Conservation (phyloP, 1,284 basidiomycete genomes). For the Gymnopus androsaceus region DNA sequence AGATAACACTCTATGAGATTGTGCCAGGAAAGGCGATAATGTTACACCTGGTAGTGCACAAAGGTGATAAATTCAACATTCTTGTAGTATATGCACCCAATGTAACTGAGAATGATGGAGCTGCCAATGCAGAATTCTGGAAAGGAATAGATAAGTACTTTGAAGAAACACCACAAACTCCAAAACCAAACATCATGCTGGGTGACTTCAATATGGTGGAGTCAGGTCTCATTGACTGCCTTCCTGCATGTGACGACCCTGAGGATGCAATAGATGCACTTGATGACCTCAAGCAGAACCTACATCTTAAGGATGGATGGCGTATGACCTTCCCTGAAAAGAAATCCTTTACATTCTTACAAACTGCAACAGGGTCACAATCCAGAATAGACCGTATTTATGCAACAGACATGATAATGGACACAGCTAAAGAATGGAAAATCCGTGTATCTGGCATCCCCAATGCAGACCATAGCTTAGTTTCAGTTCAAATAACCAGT, state of each 20-base stretch:
- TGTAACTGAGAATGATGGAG: neutral
- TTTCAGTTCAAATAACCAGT: constrained; percentile 16
- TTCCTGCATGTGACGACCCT: constrained; percentile 17
- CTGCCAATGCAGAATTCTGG: constrained; percentile 25
- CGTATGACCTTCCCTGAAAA: constrained; percentile 25
- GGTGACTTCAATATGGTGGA: constrained; percentile 23
- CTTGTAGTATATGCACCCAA: constrained; percentile 40
- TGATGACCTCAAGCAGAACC: constrained; percentile 15
- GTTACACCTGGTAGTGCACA: constrained; percentile 22
- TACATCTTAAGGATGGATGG: constrained; percentile 32
- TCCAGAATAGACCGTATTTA: constrained; percentile 36
- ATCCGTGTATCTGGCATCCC: constrained; percentile 12
- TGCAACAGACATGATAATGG: neutral
- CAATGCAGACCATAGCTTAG: constrained; percentile 23
- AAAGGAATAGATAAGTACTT: constrained; percentile 12
- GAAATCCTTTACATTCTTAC: constrained; percentile 25
- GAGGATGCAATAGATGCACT: constrained; percentile 16
- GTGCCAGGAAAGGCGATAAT: constrained; percentile 34
- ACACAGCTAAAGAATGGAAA: constrained; percentile 17
- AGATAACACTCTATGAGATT: constrained; percentile 20
- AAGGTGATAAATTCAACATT: constrained; percentile 17
- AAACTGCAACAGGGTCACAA: constrained; percentile 11
- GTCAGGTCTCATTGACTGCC: constrained; percentile 19
- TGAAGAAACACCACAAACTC: neutral
- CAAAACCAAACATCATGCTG: constrained; percentile 12